phyloP scores from a whole-genome alignment of 2,329 filamentous ascomycete genomes.

The Didymella pinodella region DNA sequence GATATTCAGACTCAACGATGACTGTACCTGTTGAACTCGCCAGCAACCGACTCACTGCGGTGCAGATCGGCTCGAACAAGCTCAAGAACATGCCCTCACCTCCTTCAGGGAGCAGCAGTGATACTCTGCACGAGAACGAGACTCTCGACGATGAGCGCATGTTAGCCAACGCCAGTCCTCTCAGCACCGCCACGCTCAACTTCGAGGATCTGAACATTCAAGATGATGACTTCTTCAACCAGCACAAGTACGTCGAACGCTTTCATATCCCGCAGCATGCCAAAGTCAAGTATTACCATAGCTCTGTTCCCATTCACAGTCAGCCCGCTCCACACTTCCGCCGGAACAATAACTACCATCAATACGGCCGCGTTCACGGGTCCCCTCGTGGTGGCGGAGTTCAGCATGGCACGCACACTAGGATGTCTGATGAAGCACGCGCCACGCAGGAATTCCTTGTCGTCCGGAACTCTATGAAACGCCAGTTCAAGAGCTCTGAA shows the following conservation, averaged over 20 bases:
- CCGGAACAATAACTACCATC: not conserved
- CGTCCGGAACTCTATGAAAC: slow-evolving; percentile 47
- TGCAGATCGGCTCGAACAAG: not conserved
- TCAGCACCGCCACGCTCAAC: slow-evolving; percentile 23
- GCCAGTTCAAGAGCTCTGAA: slow-evolving; percentile 45
- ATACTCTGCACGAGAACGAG: slow-evolving; percentile 23
- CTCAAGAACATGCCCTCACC: slow-evolving; percentile 2
- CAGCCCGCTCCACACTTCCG: not conserved
- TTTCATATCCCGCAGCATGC: slow-evolving; percentile 22
- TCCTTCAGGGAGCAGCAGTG: slow-evolving; percentile 22
- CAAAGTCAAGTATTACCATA: slow-evolving; percentile 6
- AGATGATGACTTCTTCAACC: not conserved
- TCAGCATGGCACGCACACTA: slow-evolving; percentile 32
- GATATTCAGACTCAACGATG: not conserved
- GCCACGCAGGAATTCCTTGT: slow-evolving; percentile 40
- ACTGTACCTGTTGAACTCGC: not conserved
- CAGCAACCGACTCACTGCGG: not conserved
- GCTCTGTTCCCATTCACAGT: not conserved
- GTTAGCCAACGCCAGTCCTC: slow-evolving; percentile 17
- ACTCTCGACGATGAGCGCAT: slow-evolving; percentile 13
- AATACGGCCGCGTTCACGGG: not conserved
- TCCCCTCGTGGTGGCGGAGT: not conserved
- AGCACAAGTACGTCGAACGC: slow-evolving; percentile 4
- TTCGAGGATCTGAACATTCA: slow-evolving; percentile 24
- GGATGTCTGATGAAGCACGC: slow-evolving; percentile 38